Conservation (phyloP, 208 protist species). For the Wallacemonas sp. region DNA sequence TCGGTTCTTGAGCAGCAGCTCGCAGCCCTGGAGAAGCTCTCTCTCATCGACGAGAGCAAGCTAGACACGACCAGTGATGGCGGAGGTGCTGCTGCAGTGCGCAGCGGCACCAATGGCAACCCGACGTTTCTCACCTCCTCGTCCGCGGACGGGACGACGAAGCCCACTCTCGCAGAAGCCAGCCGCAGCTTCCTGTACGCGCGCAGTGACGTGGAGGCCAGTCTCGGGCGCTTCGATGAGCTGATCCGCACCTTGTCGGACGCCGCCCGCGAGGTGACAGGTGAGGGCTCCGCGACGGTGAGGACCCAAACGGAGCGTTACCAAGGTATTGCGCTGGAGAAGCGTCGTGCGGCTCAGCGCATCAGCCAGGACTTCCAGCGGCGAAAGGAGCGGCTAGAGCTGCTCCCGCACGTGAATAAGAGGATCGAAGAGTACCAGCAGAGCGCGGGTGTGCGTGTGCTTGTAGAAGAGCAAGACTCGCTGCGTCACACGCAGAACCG, state of each 20-base stretch:
- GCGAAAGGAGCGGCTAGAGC: constrained; percentile 58
- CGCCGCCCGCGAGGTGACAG: constrained; percentile 9
- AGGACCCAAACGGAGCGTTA: constrained; percentile 60
- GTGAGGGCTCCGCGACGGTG: constrained; percentile 13
- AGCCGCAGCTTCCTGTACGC: constrained; percentile 23
- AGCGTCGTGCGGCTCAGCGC: constrained; percentile 37
- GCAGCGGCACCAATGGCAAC: constrained; percentile 1
- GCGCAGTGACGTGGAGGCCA: constrained; percentile 19
- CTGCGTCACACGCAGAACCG: constrained; percentile 68
- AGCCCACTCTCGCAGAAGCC: constrained; percentile 8
- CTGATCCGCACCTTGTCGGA: constrained; percentile 29
- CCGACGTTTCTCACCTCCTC: background rate
- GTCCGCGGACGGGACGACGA: background rate
- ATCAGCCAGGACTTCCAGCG: constrained; percentile 41
- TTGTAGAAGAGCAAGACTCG: constrained; percentile 76
- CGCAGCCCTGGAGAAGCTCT: constrained; percentile 31
- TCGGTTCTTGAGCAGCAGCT: constrained; percentile 60
- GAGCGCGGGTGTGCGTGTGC: constrained; percentile 45
- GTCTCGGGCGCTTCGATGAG: constrained; percentile 26
- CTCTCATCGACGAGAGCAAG: constrained; percentile 32
- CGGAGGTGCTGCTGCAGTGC: constrained; percentile 26
- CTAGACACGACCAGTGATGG: constrained; percentile 1
- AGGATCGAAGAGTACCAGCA: constrained; percentile 30
- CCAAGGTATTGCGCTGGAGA: constrained; percentile 54
- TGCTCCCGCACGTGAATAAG: constrained; percentile 38